Base-by-base conservation (phyloP, 495 filamentous ascomycete genomes). In the Glarea lozoyensis region DNA sequence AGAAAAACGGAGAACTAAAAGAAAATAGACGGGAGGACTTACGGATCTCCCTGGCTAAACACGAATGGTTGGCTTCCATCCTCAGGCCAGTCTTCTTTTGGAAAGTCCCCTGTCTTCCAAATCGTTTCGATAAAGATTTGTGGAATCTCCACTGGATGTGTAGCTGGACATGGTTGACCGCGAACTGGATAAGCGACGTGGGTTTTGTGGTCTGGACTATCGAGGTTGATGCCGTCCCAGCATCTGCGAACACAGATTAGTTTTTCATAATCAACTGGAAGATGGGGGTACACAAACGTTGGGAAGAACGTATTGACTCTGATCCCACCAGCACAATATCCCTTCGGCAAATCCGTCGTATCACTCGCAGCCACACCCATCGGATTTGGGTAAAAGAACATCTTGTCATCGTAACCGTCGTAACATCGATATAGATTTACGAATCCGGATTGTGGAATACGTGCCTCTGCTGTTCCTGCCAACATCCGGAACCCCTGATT, bases 221-320 rank as follows among this genome's bases (percentile, higher is more conserved):
- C 70, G 25, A 78, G 65, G 6, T 86, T 72, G 44, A 79, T 72
- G 21, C 87, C 87, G 55, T 93, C 83, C 87, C 87, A 93, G 72
- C 87, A 94, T 10, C 39, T 42, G 29, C 29, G n/a, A n/a, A 29
- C 25, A n/a, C 25, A 29, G 31, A 6, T 16, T 13, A 13, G 4
- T 34, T 16, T 13, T 6, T 34, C 25, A 29, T 29, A 7, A 29
- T 7, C n/a, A n/a, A 7, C n/a, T n/a, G 25, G 25, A 23, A 27
- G 10, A 40, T 18, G 23, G 13, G 36, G 17, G 21, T 10, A n/a
- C n/a, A n/a, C n/a, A n/a, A n/a, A n/a, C 39, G 23, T 42, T 20
- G 39, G 39, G 22, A 42, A 42, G 21, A 42, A 30, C 10, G 27
- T 32, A 42, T 32, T 42, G 5, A 30, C 27, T 10, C 39, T 23